Percentiles rank a stretch among this genome's conserved stretches.
Conservation (phyloP, 805 yeast species). For the Saccharomycopsis sp. region DNA sequence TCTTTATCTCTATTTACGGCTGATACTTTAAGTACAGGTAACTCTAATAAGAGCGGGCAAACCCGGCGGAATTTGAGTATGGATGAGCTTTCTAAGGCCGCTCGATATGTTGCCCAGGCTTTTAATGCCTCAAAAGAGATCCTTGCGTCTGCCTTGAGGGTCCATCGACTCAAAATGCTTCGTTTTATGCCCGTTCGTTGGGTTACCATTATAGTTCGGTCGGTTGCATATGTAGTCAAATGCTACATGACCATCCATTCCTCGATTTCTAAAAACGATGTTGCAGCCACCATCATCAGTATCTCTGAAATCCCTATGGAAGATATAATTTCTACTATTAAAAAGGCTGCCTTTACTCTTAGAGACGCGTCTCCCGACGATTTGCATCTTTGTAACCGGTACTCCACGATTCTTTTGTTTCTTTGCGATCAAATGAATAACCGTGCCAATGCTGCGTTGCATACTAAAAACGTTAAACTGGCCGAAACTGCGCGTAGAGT, state of each 20-base stretch:
- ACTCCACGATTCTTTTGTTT: conserved; percentile 70
- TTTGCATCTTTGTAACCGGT: conserved; percentile 73
- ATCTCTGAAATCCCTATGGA: conserved; percentile 62
- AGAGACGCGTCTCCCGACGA: conserved; percentile 87
- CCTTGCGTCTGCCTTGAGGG: conserved; percentile 60
- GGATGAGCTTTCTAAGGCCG: conserved; percentile 65
- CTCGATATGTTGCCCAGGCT: conserved; percentile 75
- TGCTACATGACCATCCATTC: conserved; percentile 55
- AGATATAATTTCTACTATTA: conserved; percentile 61
- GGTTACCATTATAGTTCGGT: conserved; percentile 78
- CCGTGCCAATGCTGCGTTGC: not conserved
- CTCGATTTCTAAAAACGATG: conserved; percentile 29
- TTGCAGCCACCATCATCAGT: conserved; percentile 43
- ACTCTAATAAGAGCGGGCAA: conserved; percentile 19
- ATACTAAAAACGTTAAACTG: not conserved
- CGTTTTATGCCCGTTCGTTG: conserved; percentile 88
- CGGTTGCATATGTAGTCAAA: conserved; percentile 86
- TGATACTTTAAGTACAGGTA: conserved; percentile 20
- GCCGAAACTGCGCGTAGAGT: not conserved
- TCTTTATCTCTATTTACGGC: conserved; percentile 66
- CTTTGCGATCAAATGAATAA: conserved; percentile 62
- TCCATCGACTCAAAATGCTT: conserved; percentile 56
- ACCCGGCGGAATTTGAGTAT: conserved; percentile 37
- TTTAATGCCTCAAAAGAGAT: conserved; percentile 79
- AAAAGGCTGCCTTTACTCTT: conserved; percentile 63